phyloP scores from a whole-genome alignment of 2,329 filamentous ascomycete species.

The Dactylellina sp. region DNA sequence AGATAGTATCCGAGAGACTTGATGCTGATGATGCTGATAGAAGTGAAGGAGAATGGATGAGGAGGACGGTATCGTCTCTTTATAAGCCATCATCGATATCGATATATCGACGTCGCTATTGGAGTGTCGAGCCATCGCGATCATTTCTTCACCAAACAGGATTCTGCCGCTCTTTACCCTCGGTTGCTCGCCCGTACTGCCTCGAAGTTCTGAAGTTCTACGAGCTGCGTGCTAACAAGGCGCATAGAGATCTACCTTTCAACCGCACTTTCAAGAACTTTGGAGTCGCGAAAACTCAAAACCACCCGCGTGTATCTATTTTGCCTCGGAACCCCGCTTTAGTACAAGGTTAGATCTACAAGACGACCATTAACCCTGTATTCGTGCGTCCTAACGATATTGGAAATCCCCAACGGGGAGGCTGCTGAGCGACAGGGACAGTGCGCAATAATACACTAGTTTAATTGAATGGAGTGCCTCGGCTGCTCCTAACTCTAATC shows the following conservation, averaged over 20 bases:
- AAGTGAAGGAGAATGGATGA: conserved; percentile 25
- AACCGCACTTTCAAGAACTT: conserved; percentile 16
- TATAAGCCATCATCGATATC: conserved; percentile 29
- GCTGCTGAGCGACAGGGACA: conserved; percentile 7
- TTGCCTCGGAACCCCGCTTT: conserved; percentile 44
- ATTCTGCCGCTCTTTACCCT: conserved; percentile 45
- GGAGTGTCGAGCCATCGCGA: not conserved
- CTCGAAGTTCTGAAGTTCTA: conserved; percentile 1
- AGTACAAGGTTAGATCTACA: conserved; percentile 4
- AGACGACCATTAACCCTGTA: conserved; percentile 5
- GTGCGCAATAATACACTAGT: conserved; percentile 1
- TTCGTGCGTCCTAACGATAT: conserved; percentile 3
- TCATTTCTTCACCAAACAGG: not conserved
- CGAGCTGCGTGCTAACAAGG: conserved; percentile 1
- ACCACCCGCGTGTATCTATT: not conserved
- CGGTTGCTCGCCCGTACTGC: conserved; percentile 14
- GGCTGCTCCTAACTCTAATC: conserved; percentile 18
- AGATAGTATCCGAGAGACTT: conserved; percentile 27
- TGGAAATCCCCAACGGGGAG: conserved; percentile 3
- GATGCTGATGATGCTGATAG: conserved; percentile 36
- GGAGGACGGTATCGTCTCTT: conserved; percentile 19
- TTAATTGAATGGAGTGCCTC: conserved; percentile 14
- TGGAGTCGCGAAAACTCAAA: conserved; percentile 12
- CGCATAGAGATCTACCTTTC: conserved; percentile 29
- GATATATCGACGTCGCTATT: not conserved